Evolutionary conservation across 1,139 yeast genomes (phyloP), one percentile per base, ranked within the genome.

Genomic region (Diutina neorugosa): DNA sequence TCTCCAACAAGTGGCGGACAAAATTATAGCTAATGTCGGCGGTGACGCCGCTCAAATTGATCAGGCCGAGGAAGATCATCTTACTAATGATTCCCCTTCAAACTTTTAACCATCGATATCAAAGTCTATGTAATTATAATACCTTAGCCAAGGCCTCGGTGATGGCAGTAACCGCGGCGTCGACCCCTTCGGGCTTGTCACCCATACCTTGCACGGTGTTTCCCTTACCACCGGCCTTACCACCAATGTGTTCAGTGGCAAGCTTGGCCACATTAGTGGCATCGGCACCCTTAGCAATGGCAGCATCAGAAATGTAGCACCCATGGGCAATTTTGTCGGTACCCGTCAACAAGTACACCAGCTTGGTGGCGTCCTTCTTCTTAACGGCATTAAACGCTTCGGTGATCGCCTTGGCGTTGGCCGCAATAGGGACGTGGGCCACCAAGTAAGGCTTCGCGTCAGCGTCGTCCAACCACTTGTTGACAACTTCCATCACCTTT

Each of bases 221-320:
- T 57, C 97, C 98, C 71, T 89, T 93, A 68, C 99, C 99, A 70
- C 99, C 99, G 56, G 96, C 95, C 68, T 86, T 88, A 69, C 99
- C 99, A 59, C 98, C 99, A 61, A 94, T 82, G 62, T 77, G 75
- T 53, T 73, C 70, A 52, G 91, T 74, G 51, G 87, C 98, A 55
- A 78, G 72, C 54, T 76, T 71, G 43, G 95, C 96, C 60, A 90
- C 77, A 37, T 80, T 90, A 57, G 80, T 73, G 44, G 96, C 96
- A 60, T 82, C 77, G 47, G 89, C 72, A 53, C 93, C 93, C 67
- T 85, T 81, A 53, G 76, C 77, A 58, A 84, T 72, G 42, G 91
- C 88, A 52, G 70, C 82, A 58, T 86, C 83, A 3, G 95, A 81
- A 54, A 93, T 77, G 70, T 82, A 91, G 68, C 96, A 90, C 58